Evolutionary conservation across 768 basidiomycete genomes (phyloP).

Genomic region (Obba rivulosa): DNA sequence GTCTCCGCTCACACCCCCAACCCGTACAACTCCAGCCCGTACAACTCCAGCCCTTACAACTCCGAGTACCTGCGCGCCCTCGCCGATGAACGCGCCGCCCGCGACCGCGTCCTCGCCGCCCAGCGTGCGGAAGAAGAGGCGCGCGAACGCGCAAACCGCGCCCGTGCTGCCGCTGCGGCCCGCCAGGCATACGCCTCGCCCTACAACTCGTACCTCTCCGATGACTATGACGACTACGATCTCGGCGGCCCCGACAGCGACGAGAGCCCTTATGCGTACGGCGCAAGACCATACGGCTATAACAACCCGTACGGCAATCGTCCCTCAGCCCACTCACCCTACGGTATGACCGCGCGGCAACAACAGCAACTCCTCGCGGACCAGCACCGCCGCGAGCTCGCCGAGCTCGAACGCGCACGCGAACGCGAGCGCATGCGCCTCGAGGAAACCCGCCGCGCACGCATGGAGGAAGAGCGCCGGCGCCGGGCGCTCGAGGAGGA

Average conservation of each 20-base stretch:
- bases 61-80: constrained; percentile 21
- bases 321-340: background rate
- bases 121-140: constrained; percentile 23
- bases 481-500: constrained; percentile 17
- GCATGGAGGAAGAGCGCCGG: constrained; percentile 17
- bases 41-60: constrained; percentile 9
- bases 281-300: constrained; percentile 6
- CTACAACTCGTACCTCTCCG: constrained; percentile 18
- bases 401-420: constrained; percentile 8
- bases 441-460: constrained; percentile 11
- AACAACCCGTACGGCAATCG: constrained; percentile 4
- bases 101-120: constrained; percentile 21
- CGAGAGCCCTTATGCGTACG: constrained; percentile 2
- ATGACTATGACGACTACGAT: constrained; percentile 15
- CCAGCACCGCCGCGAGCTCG: constrained; percentile 5
- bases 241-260: constrained; percentile 8
- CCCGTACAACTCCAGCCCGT: background rate
- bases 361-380: constrained; percentile 5
- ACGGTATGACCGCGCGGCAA: background rate
- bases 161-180: constrained; percentile 14
- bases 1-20: background rate
- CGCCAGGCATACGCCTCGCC: constrained; percentile 17
- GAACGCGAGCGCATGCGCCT: constrained; percentile 8
- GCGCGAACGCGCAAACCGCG: constrained; percentile 23
- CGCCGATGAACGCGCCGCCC: constrained; percentile 25